These are phyloP conservation scores for Medicago lupulina DNA, from an alignment of 306 rosid species.

Conservation along the genomic window DNA sequence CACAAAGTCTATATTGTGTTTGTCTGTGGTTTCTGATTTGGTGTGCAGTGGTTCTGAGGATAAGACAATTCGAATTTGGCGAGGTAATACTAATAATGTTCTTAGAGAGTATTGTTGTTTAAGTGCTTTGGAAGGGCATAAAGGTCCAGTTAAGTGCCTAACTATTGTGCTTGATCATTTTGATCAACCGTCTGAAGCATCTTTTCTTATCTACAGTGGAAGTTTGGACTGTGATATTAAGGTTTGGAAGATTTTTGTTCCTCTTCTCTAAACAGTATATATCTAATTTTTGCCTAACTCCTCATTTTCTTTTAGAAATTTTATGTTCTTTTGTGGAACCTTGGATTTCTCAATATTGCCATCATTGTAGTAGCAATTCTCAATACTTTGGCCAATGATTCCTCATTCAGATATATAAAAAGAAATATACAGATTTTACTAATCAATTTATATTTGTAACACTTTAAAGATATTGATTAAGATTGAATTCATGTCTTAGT, in stretches of 20 bases:
- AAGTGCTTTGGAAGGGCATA: conserved; percentile 81
- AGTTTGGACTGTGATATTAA: conserved; percentile 81
- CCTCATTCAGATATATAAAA: too few relatives aligned
- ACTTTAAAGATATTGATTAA: too few relatives aligned
- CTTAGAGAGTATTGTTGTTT: conserved; percentile 59
- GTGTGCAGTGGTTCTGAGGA: conserved; percentile 93
- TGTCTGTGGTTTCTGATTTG: conserved; percentile 64
- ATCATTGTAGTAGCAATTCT: too few relatives aligned
- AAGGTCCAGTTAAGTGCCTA: conserved; percentile 73
- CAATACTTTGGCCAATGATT: too few relatives aligned
- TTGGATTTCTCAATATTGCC: too few relatives aligned
- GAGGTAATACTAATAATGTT: conserved; percentile 39
- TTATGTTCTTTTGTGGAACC: too few relatives aligned
- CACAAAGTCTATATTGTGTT: conserved; percentile 69
- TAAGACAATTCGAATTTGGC: conserved; percentile 79
- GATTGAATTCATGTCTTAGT: too few relatives aligned
- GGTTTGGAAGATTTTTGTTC: conserved; percentile 72
- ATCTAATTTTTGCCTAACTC: neutral
- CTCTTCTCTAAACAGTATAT: conserved; percentile 37
- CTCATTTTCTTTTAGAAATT: too few relatives aligned
- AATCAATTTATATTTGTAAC: too few relatives aligned
- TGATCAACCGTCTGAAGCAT: conserved; percentile 41
- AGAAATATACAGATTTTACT: too few relatives aligned
- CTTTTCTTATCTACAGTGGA: conserved; percentile 68
- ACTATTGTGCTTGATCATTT: conserved; percentile 53